phyloP scores from a whole-genome alignment of 148 eudicot species.

The Dianthus caryophyllus region DNA sequence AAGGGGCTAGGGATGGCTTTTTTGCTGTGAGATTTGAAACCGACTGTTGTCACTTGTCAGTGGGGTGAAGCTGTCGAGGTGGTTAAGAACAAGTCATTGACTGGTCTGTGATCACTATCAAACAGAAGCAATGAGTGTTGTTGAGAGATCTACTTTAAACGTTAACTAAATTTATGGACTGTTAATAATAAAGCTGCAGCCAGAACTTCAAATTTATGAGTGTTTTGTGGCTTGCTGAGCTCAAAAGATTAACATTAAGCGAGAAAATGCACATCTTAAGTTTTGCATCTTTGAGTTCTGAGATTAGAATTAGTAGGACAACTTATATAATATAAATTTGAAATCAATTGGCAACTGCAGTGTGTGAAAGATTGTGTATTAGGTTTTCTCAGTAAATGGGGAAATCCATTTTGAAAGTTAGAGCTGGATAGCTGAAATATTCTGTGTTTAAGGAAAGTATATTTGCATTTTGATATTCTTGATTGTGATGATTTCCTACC shows the following conservation, averaged over 20 bases:
- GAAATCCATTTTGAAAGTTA: too few relatives aligned
- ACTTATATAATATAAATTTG: neutral
- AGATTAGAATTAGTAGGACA: neutral
- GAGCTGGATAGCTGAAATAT: too few relatives aligned
- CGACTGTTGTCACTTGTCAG: neutral
- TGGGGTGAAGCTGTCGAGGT: neutral
- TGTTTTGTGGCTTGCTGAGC: neutral
- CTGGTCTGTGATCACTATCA: neutral
- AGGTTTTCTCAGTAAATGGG: neutral
- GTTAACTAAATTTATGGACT: neutral
- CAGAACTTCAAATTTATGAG: neutral
- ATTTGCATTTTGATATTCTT: conserved; percentile 3
- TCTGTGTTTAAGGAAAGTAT: too few relatives aligned
- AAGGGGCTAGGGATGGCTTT: neutral
- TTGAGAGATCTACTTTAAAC: neutral
- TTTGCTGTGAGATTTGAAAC: neutral
- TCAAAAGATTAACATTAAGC: too few relatives aligned
- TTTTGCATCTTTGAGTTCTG: neutral
- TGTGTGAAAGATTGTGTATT: neutral
- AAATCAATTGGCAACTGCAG: neutral
- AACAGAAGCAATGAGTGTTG: neutral
- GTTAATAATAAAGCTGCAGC: neutral
- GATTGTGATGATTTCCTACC: neutral
- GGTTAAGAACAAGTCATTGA: neutral
- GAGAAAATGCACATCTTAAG: neutral